phyloP scores from a whole-genome alignment of 163 green algal genomes.

The Prototheca cutis region DNA sequence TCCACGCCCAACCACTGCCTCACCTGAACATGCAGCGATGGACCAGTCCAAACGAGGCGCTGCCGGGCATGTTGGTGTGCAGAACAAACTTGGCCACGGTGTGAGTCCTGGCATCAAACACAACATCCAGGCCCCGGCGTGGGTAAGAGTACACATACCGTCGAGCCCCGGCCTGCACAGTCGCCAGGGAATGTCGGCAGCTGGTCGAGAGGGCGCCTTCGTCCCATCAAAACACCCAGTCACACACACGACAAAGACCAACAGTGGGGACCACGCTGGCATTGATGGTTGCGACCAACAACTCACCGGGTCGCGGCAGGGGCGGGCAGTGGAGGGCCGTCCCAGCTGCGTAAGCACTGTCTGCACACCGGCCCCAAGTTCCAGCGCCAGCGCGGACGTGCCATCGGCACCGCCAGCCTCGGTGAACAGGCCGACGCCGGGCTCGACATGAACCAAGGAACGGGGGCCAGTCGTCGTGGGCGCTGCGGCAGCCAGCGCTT shows the following conservation, averaged over 20 bases:
- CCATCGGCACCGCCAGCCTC: background rate
- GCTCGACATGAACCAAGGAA: background rate
- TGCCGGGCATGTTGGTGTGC: slow-evolving; percentile 40
- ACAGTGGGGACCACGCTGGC: no score
- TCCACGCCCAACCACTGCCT: no score
- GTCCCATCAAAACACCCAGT: no score
- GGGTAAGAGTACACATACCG: slow-evolving; percentile 24
- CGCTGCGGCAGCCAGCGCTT: slow-evolving; percentile 6
- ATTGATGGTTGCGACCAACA: no score
- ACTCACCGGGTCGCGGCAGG: background rate
- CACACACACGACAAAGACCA: no score
- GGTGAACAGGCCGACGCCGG: background rate
- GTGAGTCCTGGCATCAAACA: slow-evolving; percentile 36
- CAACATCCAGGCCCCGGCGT: slow-evolving; percentile 27
- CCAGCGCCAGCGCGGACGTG: slow-evolving; percentile 3
- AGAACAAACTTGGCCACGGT: slow-evolving; percentile 46
- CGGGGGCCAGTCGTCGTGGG: slow-evolving; percentile 5
- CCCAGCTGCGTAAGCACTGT: slow-evolving; percentile 13
- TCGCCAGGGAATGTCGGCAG: no score
- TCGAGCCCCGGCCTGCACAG: background rate
- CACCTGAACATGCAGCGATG: slow-evolving; percentile 44
- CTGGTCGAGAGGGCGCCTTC: no score
- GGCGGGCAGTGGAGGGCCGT: background rate
- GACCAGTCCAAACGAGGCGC: slow-evolving; percentile 42
- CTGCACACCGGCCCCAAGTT: slow-evolving; percentile 8